A percentile compares a stretch with the other conserved stretches of the same genome.
Evolutionary conservation across 1,284 basidiomycete species (phyloP).

Genomic region (Ceratobasidium theobromae): DNA sequence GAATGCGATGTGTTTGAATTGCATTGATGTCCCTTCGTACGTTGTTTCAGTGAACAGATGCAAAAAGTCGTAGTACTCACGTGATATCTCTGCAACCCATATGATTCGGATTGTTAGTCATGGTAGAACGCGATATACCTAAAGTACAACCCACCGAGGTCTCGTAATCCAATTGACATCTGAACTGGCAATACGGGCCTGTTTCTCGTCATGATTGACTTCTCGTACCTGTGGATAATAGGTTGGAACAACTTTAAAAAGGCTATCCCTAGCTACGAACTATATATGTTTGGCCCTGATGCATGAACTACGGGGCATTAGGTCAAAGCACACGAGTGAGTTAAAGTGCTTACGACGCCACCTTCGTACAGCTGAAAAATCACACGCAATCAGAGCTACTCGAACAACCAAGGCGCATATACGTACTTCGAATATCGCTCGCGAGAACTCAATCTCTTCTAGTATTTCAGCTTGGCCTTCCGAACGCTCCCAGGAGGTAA

Average conservation of each 20-base stretch:
- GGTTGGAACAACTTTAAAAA: not conserved
- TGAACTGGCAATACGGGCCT: conserved; percentile 68
- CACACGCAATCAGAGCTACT: not conserved
- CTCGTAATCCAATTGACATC: conserved; percentile 85
- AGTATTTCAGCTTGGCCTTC: conserved; percentile 54
- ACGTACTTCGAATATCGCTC: conserved; percentile 83
- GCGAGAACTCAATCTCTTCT: conserved; percentile 84
- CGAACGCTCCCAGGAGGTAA: conserved; percentile 50
- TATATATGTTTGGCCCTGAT: conserved; percentile 76
- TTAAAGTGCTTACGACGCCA: conserved; percentile 42
- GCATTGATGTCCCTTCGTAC: conserved; percentile 70
- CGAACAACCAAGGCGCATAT: conserved; percentile 38
- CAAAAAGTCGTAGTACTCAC: conserved; percentile 46
- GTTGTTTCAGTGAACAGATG: not conserved
- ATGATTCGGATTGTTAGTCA: conserved; percentile 19
- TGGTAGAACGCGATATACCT: not conserved
- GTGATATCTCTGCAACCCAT: conserved; percentile 76
- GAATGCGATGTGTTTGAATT: conserved; percentile 73
- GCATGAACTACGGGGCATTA: conserved; percentile 60
- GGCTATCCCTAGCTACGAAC: conserved; percentile 45
- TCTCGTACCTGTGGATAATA: conserved; percentile 66
- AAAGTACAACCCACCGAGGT: conserved; percentile 54
- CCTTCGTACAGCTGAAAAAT: conserved; percentile 47
- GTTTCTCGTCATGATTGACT: conserved; percentile 75
- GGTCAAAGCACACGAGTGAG: not conserved